Conservation (phyloP, 2,329 filamentous ascomycete genomes). For the Nemania sp. region DNA sequence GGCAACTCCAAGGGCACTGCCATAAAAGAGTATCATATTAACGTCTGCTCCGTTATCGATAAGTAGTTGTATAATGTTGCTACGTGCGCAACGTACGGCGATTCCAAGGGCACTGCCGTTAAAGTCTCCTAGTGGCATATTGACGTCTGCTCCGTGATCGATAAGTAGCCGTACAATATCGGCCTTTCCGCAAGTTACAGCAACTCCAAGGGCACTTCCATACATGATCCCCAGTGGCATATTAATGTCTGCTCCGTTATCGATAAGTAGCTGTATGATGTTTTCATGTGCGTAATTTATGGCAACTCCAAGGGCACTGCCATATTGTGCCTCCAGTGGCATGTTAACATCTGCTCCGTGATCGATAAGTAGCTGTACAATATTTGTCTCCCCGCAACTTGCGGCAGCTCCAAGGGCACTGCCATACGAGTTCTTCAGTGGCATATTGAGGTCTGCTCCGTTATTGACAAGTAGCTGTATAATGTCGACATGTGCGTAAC, state of each 20-base stretch:
- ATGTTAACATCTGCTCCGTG: slow-evolving; percentile 10
- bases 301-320: slow-evolving; percentile 2
- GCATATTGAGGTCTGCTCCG: too few relatives aligned
- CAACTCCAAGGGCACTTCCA: slow-evolving; percentile 14
- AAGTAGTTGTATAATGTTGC: background rate
- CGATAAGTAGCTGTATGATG: background rate
- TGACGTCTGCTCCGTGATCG: slow-evolving; percentile 24
- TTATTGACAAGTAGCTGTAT: too few relatives aligned
- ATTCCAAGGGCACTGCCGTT: slow-evolving; percentile 9
- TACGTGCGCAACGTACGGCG: background rate
- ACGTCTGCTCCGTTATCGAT: slow-evolving; percentile 13
- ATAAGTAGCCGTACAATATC: background rate
- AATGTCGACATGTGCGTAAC: background rate
- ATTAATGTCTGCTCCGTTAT: slow-evolving; percentile 2
- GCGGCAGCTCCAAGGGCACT: background rate
- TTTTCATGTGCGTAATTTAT: background rate
- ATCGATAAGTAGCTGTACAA: background rate
- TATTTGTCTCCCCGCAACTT: background rate
- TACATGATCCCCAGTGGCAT: background rate
- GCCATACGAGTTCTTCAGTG: too few relatives aligned
- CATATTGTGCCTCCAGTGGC: background rate
- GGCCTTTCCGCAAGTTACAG: background rate
- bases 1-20: slow-evolving; percentile 11
- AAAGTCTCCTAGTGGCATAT: background rate
- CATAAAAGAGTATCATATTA: background rate